phyloP scores from a whole-genome alignment of 352 stramenopile species.

The Globisporangium solare region DNA sequence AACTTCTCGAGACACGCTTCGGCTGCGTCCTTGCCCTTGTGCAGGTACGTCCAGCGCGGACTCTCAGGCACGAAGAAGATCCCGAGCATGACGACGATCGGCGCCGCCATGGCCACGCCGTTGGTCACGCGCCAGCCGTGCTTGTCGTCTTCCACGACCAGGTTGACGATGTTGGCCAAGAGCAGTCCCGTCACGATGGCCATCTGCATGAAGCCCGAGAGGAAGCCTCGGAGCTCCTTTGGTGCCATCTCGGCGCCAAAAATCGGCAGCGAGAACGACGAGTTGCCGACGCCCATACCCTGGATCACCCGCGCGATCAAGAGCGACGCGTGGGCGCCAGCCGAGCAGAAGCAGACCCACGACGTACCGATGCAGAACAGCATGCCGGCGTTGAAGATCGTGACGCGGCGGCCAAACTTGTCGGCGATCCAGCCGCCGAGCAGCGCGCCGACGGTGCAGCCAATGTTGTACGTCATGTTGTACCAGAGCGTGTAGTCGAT shows the following conservation, averaged over 20 bases:
- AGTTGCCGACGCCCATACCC: slow-evolving; percentile 26
- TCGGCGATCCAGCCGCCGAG: slow-evolving; percentile 22
- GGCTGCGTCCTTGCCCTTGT: slow-evolving; percentile 20
- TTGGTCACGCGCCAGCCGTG: slow-evolving; percentile 27
- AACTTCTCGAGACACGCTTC: slow-evolving; percentile 16
- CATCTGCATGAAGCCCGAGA: slow-evolving; percentile 33
- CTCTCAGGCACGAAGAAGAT: slow-evolving; percentile 13
- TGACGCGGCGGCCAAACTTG: slow-evolving; percentile 1
- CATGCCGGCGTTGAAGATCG: too few species aligned
- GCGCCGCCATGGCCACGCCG: slow-evolving; percentile 20
- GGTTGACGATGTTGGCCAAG: slow-evolving; percentile 23
- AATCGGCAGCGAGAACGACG: slow-evolving; percentile 30
- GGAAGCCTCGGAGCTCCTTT: slow-evolving; percentile 29
- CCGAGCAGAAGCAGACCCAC: slow-evolving; percentile 10
- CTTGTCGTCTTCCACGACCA: slow-evolving; percentile 16
- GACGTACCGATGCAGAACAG: too few species aligned
- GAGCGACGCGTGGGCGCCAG: slow-evolving; percentile 8
- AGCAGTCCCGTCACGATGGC: slow-evolving; percentile 22
- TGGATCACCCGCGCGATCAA: slow-evolving; percentile 20
- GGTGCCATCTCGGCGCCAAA: slow-evolving; percentile 32
- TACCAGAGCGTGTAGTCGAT: slow-evolving; percentile 22
- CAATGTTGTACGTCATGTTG: slow-evolving; percentile 29
- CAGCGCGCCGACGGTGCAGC: slow-evolving; percentile 25
- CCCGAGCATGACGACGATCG: slow-evolving; percentile 26
- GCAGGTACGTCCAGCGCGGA: slow-evolving; percentile 28